Conservation (phyloP, 257 asterid species). For the Striga asiatica region DNA sequence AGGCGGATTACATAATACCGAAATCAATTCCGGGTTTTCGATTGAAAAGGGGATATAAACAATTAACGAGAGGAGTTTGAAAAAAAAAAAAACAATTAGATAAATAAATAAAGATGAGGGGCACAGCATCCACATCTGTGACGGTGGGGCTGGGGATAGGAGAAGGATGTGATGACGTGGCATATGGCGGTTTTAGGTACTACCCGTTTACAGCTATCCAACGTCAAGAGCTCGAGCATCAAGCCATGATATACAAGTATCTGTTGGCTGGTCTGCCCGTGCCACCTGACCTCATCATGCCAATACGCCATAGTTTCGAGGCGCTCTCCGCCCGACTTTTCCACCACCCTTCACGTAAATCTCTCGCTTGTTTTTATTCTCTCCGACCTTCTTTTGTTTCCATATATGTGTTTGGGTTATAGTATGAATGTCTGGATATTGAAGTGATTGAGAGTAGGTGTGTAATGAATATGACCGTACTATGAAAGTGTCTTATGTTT, state of each 20-base stretch:
- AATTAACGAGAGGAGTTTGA: too few species aligned
- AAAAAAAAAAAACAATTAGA: conserved; percentile 5
- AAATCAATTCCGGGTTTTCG: too few species aligned
- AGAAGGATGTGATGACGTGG: conserved; percentile 35
- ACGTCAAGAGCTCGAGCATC: conserved; percentile 98
- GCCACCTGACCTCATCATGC: conserved; percentile 81
- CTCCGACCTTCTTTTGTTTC: too few species aligned
- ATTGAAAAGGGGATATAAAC: too few species aligned
- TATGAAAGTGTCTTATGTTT: neutral
- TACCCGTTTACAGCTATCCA: conserved; percentile 86
- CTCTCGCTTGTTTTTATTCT: neutral
- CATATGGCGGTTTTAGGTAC: conserved; percentile 48
- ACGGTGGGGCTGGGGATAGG: conserved; percentile 27
- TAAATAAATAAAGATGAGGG: conserved; percentile 45
- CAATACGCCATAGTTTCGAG: conserved; percentile 81
- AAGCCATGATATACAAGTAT: conserved; percentile 94
- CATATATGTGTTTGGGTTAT: too few species aligned
- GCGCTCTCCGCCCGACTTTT: conserved; percentile 72
- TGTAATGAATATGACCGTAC: neutral
- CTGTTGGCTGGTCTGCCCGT: conserved; percentile 78
- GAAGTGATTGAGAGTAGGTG: neutral
- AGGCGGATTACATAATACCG: too few species aligned
- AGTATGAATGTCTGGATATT: too few species aligned
- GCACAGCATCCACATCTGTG: conserved; percentile 40
- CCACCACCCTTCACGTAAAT: conserved; percentile 52